Evolutionary conservation across 2,329 filamentous ascomycete genomes (phyloP), one percentile per base, ranked within the genome.

Genomic region (Fusarium sp.): DNA sequence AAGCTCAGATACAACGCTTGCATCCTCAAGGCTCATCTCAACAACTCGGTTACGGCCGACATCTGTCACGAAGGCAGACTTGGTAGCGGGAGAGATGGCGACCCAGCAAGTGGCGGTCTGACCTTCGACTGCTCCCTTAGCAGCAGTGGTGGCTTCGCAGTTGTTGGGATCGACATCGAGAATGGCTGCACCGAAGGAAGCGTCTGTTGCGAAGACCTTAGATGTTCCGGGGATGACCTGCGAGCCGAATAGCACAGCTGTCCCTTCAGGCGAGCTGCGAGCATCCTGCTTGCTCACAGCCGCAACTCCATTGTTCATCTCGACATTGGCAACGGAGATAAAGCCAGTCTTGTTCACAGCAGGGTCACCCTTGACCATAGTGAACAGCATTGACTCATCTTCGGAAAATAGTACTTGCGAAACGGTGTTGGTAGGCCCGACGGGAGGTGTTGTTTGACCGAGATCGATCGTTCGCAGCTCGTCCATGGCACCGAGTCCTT

Each of bases 311-410:
- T 52, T 50, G 12, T 18, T 10, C 15, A 18, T 11, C n/a, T 75
- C 46, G 1, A 91, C 83, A 0, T 84, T 71, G 66, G 89, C 89
- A 1, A 83, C 78, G 0, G 86, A 85, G 15, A 91, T 64, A 72
- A 89, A 91, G 0, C 89, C 89, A 0, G 84, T 87, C 57, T 86
- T 89, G 76, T 89, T 89, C 8, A 79, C 79, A 0, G 81, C 72
- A 0, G 87, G 87, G 60, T 90, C 83, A 3, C 90, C 90, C 79
- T 92, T 92, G 44, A 91, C 88, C 2, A 87, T 89, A 0, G 86
- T 83, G 55, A 87, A 84, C 1, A 92, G 80, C 4, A 79, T 83
- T 0, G 77, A 80, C 68, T 88, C 84, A 57, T 91, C 88, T 0
- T 78, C 78, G 2, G 87, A 88, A 80, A 91, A 91, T 76, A 90